Base-by-base conservation (phyloP, 2,329 filamentous ascomycete species). In the Simplicillium aogashimaense region DNA sequence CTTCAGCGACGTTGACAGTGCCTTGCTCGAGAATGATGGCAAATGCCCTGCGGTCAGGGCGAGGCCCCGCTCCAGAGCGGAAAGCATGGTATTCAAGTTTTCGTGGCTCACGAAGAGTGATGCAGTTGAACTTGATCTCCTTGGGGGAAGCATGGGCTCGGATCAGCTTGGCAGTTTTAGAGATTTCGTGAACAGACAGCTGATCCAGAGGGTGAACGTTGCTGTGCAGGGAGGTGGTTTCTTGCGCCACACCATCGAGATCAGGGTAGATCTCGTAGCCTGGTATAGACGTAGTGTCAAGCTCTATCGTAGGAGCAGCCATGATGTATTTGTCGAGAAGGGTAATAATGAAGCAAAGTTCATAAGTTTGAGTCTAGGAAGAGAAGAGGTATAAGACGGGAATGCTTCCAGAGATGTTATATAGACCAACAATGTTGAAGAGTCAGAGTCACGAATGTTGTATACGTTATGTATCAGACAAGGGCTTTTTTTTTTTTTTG, bases 11-110 rank as follows among this genome's bases (percentile, higher is more conserved):
- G 66, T 58, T 47, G 7, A 50, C 40, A 2, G 43, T 54, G 45
- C 55, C 64, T 46, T 53, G 53, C 44, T 69, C 61, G 16, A 73
- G 56, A 40, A 72, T 57, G 38, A 73, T 70, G 45, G 65, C 64
- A 31, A 72, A 70, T 11, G 65, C 68, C 11, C 64, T 62, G 14
- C 75, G 76, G 38, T 66, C 66, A 3, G 59, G 59, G 3, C 70
- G 68, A 2, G 73, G 60, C 3, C 67, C 61, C 16, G 47, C 57
- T 18, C 72, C 68, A 25, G 61, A 60, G 41, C 77, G 69, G 30
- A 76, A 80, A 38, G 79, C 76, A 14, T 77, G 60, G 54, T 81
- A 83, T n/a, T 70, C 45, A 69, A 65, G 47, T 64, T 84, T 84
- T 31, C 67, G 64, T 3, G 80, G 79, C 51, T 84, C 78, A 38